Evolutionary conservation across 164 flowering plant species (phyloP).

Genomic region (Malania oleifera): DNA sequence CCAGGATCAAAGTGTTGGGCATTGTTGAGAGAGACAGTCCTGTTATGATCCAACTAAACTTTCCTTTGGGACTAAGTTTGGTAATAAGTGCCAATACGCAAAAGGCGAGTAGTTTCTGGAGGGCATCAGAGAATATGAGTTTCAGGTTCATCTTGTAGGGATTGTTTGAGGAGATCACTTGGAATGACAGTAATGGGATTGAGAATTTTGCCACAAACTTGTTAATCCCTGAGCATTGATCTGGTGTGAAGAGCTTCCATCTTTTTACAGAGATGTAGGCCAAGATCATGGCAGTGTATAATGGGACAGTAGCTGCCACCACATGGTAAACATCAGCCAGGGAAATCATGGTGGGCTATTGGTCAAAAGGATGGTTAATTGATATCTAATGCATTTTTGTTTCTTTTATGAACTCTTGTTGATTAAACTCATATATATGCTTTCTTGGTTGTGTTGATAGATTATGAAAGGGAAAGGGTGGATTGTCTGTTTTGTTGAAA

Average conservation of each 20-base stretch:
- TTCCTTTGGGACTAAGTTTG: slow-evolving; percentile 39
- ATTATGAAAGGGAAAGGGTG: slow-evolving; percentile 21
- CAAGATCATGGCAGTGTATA: slow-evolving; percentile 59
- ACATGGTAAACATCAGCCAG: slow-evolving; percentile 48
- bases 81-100: slow-evolving; percentile 23
- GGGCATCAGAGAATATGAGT: slow-evolving; percentile 49
- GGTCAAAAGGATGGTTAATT: neutral
- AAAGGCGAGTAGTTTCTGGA: slow-evolving; percentile 61
- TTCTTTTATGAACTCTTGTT: slow-evolving; percentile 5
- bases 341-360: slow-evolving; percentile 47
- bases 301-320: slow-evolving; percentile 58
- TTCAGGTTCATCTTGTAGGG: slow-evolving; percentile 69
- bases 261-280: slow-evolving; percentile 66
- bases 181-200: slow-evolving; percentile 67
- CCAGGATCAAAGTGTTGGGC: slow-evolving; percentile 77
- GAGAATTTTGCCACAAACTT: slow-evolving; percentile 76
- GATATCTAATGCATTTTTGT: neutral
- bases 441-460: slow-evolving; percentile 21
- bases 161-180: slow-evolving; percentile 49
- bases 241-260: slow-evolving; percentile 71
- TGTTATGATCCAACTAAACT: slow-evolving; percentile 53
- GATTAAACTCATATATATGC: slow-evolving; percentile 17
- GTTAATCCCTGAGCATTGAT: slow-evolving; percentile 86
- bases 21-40: slow-evolving; percentile 66
- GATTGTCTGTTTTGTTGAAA: slow-evolving; percentile 16